These are phyloP conservation scores for Dendryphion nanum DNA, from an alignment of 2,329 filamentous ascomycete species.

Conservation along the genomic window DNA sequence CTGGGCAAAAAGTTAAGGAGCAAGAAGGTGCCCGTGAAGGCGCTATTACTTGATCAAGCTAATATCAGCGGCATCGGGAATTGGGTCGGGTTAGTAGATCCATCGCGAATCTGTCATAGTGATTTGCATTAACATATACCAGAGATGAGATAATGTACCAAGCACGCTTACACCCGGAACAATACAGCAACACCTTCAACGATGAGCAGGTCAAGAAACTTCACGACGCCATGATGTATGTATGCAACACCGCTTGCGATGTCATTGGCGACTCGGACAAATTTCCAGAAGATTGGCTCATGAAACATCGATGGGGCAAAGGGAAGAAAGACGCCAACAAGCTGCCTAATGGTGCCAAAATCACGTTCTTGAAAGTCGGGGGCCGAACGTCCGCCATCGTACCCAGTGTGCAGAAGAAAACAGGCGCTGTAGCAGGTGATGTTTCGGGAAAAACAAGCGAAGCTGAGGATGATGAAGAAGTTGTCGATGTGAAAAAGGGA, in stretches of 20 bases:
- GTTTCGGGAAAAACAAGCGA: constrained; percentile 41
- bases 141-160: constrained; percentile 88
- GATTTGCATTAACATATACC: constrained; percentile 7
- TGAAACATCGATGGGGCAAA: constrained; percentile 86
- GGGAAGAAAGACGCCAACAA: constrained; percentile 69
- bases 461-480: constrained; percentile 24
- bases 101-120: not conserved
- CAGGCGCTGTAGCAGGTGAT: constrained; percentile 57
- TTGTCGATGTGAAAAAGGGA: constrained; percentile 12
- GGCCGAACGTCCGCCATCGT: constrained; percentile 89
- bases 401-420: constrained; percentile 83
- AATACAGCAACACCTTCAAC: constrained; percentile 80
- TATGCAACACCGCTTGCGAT: constrained; percentile 74
- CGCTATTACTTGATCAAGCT: constrained; percentile 80
- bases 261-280: constrained; percentile 76
- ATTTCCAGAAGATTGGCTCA: constrained; percentile 83
- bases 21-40: constrained; percentile 85
- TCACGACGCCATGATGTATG: constrained; percentile 70
- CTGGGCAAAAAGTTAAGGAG: constrained; percentile 67
- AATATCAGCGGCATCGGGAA: constrained; percentile 93
- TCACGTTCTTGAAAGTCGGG: constrained; percentile 84
- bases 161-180: constrained; percentile 84
- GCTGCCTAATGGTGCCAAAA: constrained; percentile 80
- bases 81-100: constrained; percentile 71
- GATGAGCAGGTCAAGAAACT: constrained; percentile 70